Evolutionary conservation across 1,284 basidiomycete genomes (phyloP), one percentile per base, ranked within the genome.

Genomic region (Cutaneotrichosporon curvatum): DNA sequence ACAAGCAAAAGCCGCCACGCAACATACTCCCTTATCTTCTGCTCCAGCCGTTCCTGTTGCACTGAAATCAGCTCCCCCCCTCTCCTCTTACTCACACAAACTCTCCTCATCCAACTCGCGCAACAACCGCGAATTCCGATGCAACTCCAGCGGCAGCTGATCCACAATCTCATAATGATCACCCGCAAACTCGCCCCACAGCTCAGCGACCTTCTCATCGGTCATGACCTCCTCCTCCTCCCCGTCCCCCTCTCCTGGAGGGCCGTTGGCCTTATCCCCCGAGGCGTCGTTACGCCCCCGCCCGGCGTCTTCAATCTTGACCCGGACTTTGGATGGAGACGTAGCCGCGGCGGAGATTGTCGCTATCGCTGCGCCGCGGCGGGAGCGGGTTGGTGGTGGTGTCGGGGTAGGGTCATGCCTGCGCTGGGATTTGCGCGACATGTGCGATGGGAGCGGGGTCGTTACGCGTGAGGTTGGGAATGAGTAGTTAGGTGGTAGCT

Each of bases 111-210:
- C 90, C 23, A 91, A 72, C 67, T 94, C 88, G n/a, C 78, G 74
- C 61, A 91, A 77, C 30, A 94, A 74, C 19, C 81, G 75, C 67
- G 84, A 85, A 48, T 86, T 83, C 32, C 90, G 77, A 61, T 87
- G 84, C 43, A 94, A 67, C 44, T 86, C 85, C 48, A 92, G 72
- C 2, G 90, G 89, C 5, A 94, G 71, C 67, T 91, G 87, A 59
- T 92, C 89, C 45, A 90, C 79, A 43, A 84, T 79, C 78, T 87
- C 86, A 64, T 81, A 83, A 58, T 85, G 81, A 53, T 88, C 84
- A 58, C 85, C 84, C 53, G 80, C 78, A 63, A 89, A 81, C 20
- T 79, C 73, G 33, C 85, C 82, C 85, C 86, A 88, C 47, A 75
- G 76, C 60, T 83, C 81, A 22, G 65, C 54, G 35, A 67, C 59